Conservation (phyloP, 2,329 filamentous ascomycete species). For the Penicillium glabrum region DNA sequence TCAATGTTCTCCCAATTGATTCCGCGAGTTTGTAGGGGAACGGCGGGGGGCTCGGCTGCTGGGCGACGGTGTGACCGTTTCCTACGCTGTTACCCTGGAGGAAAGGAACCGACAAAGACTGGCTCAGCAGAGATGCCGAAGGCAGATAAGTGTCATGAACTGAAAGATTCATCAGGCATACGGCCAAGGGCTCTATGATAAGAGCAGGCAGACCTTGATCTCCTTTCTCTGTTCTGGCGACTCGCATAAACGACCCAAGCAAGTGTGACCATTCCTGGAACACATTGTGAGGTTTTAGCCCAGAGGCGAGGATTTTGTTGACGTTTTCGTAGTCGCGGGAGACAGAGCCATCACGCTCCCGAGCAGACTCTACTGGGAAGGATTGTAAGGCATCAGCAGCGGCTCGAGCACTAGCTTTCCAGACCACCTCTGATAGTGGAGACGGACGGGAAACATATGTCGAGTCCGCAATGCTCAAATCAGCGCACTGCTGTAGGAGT, state of each 20-base stretch:
- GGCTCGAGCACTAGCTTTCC: slow-evolving; percentile 36
- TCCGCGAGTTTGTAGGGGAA: slow-evolving; percentile 61
- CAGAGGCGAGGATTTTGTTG: slow-evolving; percentile 65
- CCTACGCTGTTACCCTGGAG: slow-evolving; percentile 11
- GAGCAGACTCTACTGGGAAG: slow-evolving; percentile 39
- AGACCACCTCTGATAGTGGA: slow-evolving; percentile 25
- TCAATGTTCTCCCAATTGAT: slow-evolving; percentile 56
- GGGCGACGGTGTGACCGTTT: slow-evolving; percentile 1
- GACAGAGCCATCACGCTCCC: slow-evolving; percentile 54
- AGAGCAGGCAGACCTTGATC: slow-evolving; percentile 66
- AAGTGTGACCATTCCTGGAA: slow-evolving; percentile 50
- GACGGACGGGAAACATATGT: slow-evolving; percentile 11
- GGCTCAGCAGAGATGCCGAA: slow-evolving; percentile 30
- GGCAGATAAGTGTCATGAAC: slow-evolving; percentile 35
- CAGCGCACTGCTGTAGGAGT: slow-evolving; percentile 39
- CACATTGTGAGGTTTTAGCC: slow-evolving; percentile 40
- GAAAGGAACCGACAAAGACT: slow-evolving; percentile 38
- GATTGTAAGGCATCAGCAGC: slow-evolving; percentile 42
- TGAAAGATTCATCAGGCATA: slow-evolving; percentile 43
- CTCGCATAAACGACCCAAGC: slow-evolving; percentile 57
- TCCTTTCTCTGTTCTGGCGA: slow-evolving; percentile 63
- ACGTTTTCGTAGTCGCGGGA: slow-evolving; percentile 67
- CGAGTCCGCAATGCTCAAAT: slow-evolving; percentile 15
- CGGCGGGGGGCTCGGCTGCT: not conserved
- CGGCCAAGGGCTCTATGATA: slow-evolving; percentile 70